Base-by-base conservation (phyloP, 2,329 filamentous ascomycete genomes). In the Cordyceps farinosa region DNA sequence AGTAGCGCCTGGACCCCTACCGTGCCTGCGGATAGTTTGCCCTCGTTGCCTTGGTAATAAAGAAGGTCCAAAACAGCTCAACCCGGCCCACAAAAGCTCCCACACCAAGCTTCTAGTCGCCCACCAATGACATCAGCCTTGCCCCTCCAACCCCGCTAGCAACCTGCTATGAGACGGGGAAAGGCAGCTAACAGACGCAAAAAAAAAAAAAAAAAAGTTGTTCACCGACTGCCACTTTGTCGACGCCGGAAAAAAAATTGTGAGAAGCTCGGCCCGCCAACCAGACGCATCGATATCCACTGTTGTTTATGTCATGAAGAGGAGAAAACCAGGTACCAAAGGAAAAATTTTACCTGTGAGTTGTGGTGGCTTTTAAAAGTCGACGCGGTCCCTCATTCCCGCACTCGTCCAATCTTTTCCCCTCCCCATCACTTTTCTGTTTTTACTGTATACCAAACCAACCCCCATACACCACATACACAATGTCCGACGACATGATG, bases 401-500 rank as follows among this genome's bases (percentile, higher is more conserved):
- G 22, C 27, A 13, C 13, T 32, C 45, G 9, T 36, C 45, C 9
- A 7, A 40, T 45, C 44, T n/a, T 59, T 40, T 52, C 29, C 38
- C 34, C 38, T 10, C 38, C 38, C 36, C 57, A 27, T 45, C 57
- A 29, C 9, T n/a, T 40, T 42, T 11, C 8, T 32, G 22, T 17
- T 51, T 32, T 30, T 34, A 8, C 15, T 45, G 30, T 48, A 57
- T 48, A 57, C 55, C 10, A 34, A 40, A 40, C 13, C 13, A 13
- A 15, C 5, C 34, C 34, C 34, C 34, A 40, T 40, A 22, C 22
- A 22, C 30, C 17, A 2, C 27, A 51, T 27, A 15, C 50, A 62
- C 9, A 29, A 61, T 64, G 57, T 51, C 63, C 34, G 63, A 62
- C 56, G 58, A 60, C 42, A 56, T 61, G 56, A 73, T 74, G 65